Evolutionary conservation across 2,329 filamentous ascomycete genomes (phyloP).

Genomic region (Monascus ruber): DNA sequence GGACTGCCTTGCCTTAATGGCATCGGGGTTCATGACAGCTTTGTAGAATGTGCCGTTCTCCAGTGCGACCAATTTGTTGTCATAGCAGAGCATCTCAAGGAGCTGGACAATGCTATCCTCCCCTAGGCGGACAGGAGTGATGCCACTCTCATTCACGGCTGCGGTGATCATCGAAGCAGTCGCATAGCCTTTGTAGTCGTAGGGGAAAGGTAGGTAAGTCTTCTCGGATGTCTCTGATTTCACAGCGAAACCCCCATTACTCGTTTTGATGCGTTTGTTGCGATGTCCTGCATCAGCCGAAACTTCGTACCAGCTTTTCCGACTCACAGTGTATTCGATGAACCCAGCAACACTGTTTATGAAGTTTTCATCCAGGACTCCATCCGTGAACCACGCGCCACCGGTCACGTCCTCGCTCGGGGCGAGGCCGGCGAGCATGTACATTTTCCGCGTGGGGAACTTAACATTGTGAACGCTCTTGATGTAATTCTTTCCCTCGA

Average conservation of each 20-base stretch:
- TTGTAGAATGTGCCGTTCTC: constrained; percentile 41
- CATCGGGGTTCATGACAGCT: constrained; percentile 29
- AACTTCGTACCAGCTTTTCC: constrained; percentile 57
- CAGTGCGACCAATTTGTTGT: constrained; percentile 63
- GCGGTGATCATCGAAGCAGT: constrained; percentile 67
- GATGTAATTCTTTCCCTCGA: constrained; percentile 73
- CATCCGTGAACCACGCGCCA: constrained; percentile 88
- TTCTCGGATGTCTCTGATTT: constrained; percentile 18
- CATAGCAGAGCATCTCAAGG: constrained; percentile 78
- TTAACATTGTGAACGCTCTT: constrained; percentile 86
- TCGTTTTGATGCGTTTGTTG: constrained; percentile 31
- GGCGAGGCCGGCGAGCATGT: constrained; percentile 75
- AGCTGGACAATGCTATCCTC: constrained; percentile 74
- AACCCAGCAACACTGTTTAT: constrained; percentile 65
- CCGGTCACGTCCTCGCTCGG: constrained; percentile 86
- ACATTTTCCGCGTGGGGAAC: constrained; percentile 85
- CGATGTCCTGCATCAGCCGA: constrained; percentile 24
- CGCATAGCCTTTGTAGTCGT: constrained; percentile 67
- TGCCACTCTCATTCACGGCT: constrained; percentile 55
- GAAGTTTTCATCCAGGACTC: constrained; percentile 78
- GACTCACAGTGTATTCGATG: constrained; percentile 62
- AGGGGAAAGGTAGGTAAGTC: constrained; percentile 40
- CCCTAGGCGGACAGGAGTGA: constrained; percentile 58
- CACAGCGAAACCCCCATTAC: constrained; percentile 19
- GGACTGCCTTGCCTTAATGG: constrained; percentile 22